Conservation (phyloP, 495 filamentous ascomycete species). For the Eremomyces bilateralis region DNA sequence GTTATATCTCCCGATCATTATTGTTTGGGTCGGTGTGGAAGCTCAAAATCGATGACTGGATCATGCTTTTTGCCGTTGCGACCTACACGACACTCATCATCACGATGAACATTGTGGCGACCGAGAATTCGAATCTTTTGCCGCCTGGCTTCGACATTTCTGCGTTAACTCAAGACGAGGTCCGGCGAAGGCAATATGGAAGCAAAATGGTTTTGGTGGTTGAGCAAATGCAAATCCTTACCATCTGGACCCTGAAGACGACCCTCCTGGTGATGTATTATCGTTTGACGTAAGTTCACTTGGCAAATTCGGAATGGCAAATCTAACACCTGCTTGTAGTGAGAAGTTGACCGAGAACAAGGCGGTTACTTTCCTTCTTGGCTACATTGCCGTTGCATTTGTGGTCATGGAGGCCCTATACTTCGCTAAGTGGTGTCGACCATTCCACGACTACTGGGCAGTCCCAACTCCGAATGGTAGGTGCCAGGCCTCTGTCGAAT, state of each 20-base stretch:
- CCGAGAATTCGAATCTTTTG: slow-evolving; percentile 36
- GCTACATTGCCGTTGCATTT: slow-evolving; percentile 32
- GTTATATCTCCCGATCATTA: slow-evolving; percentile 19
- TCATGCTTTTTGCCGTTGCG: slow-evolving; percentile 31
- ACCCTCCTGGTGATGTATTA: slow-evolving; percentile 32
- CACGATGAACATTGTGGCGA: slow-evolving; percentile 32
- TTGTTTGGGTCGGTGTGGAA: slow-evolving; percentile 23
- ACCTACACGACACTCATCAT: slow-evolving; percentile 33
- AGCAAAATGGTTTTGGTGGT: slow-evolving; percentile 32
- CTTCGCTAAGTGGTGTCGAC: slow-evolving; percentile 38
- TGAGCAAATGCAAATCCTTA: slow-evolving; percentile 26
- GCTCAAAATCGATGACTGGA: slow-evolving; percentile 34
- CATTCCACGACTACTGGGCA: slow-evolving; percentile 39
- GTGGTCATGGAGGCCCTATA: slow-evolving; percentile 39
- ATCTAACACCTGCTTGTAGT: too few relatives aligned
- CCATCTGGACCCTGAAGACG: slow-evolving; percentile 32
- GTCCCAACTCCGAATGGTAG: slow-evolving; percentile 8
- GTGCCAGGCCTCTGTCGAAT: neutral
- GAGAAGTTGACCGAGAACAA: slow-evolving; percentile 22
- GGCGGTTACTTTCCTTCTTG: slow-evolving; percentile 29
- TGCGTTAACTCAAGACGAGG: slow-evolving; percentile 25
- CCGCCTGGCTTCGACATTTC: slow-evolving; percentile 27
- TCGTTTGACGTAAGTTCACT: slow-evolving; percentile 26
- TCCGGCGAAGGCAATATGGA: slow-evolving; percentile 25
- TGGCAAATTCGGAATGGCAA: too few relatives aligned